Conservation (phyloP, 306 rosid genomes). For the Pyrus betulifolia region DNA sequence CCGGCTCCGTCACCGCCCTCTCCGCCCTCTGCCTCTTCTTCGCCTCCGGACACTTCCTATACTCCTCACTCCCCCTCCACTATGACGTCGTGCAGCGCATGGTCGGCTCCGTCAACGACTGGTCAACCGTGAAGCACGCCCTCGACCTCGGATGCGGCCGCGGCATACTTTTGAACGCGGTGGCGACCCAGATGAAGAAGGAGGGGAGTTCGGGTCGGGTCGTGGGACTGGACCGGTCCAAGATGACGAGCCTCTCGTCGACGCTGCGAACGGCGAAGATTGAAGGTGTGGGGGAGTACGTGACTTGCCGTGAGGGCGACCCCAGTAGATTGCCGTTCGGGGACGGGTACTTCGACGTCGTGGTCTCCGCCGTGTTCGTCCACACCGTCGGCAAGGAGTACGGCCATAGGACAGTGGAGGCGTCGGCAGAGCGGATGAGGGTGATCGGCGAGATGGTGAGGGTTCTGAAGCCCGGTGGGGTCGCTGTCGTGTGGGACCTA, state of each 20-base stretch:
- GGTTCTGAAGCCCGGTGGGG: slow-evolving; percentile 80
- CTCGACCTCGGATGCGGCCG: slow-evolving; percentile 97
- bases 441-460: slow-evolving; percentile 87
- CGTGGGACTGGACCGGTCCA: slow-evolving; percentile 71
- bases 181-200: slow-evolving; percentile 82
- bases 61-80: slow-evolving; percentile 90
- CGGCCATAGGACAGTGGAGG: slow-evolving; percentile 76
- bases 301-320: slow-evolving; percentile 90
- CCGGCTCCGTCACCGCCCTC: slow-evolving; percentile 73
- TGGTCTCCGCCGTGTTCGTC: slow-evolving; percentile 86
- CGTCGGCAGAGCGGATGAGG: slow-evolving; percentile 91
- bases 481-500: slow-evolving; percentile 91
- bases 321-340: slow-evolving; percentile 78
- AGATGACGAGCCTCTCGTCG: slow-evolving; percentile 38
- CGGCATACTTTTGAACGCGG: slow-evolving; percentile 88
- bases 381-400: slow-evolving; percentile 89
- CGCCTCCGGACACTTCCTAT: slow-evolving; percentile 84
- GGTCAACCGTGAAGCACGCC: slow-evolving; percentile 93
- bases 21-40: slow-evolving; percentile 78
- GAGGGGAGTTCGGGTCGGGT: slow-evolving; percentile 92
- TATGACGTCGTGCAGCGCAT: slow-evolving; percentile 86
- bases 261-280: slow-evolving; percentile 63
- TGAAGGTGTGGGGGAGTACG: slow-evolving; percentile 94
- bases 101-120: slow-evolving; percentile 69
- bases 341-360: slow-evolving; percentile 88